Evolutionary conservation across 371 early-diverging fungal species (phyloP).

Genomic region (Apophysomyces elegans): DNA sequence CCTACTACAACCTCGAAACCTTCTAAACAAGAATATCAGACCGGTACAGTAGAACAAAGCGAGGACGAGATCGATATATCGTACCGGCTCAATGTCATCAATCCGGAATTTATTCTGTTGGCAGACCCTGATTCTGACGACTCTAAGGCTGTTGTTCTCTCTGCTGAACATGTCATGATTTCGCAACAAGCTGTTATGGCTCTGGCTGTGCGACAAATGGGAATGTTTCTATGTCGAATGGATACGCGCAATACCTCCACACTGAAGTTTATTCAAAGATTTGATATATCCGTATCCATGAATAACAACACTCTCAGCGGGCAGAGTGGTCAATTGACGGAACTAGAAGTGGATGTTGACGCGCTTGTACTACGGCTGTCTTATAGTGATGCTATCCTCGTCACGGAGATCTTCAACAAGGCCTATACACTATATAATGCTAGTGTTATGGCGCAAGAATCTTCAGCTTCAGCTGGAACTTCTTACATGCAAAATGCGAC

Average conservation of each 20-base stretch:
- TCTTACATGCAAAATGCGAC: background rate
- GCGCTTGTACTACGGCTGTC: constrained; percentile 73
- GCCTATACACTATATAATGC: constrained; percentile 62
- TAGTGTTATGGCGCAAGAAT: constrained; percentile 8
- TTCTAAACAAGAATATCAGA: constrained; percentile 11
- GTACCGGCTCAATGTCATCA: constrained; percentile 79
- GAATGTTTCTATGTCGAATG: constrained; percentile 93
- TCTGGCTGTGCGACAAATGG: constrained; percentile 79
- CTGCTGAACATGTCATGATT: constrained; percentile 77
- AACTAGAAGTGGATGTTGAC: constrained; percentile 63
- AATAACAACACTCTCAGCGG: constrained; percentile 52
- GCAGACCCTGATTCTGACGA: constrained; percentile 73
- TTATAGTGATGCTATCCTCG: constrained; percentile 84
- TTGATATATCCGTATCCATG: constrained; percentile 81
- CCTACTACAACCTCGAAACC: background rate
- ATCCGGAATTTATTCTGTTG: constrained; percentile 88
- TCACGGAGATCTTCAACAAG: constrained; percentile 83
- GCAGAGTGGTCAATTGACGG: constrained; percentile 28
- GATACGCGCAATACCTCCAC: constrained; percentile 79
- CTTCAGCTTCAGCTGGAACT: background rate
- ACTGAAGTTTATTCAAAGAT: constrained; percentile 87
- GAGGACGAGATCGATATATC: constrained; percentile 40
- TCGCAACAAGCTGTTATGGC: constrained; percentile 78
- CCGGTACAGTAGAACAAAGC: constrained; percentile 1
- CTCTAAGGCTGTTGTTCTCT: constrained; percentile 90